Percentiles rank a stretch among this genome's conserved stretches.
These are phyloP conservation scores for Monilinia fructigena DNA, from an alignment of 2,329 filamentous ascomycete species.

Conservation along the genomic window DNA sequence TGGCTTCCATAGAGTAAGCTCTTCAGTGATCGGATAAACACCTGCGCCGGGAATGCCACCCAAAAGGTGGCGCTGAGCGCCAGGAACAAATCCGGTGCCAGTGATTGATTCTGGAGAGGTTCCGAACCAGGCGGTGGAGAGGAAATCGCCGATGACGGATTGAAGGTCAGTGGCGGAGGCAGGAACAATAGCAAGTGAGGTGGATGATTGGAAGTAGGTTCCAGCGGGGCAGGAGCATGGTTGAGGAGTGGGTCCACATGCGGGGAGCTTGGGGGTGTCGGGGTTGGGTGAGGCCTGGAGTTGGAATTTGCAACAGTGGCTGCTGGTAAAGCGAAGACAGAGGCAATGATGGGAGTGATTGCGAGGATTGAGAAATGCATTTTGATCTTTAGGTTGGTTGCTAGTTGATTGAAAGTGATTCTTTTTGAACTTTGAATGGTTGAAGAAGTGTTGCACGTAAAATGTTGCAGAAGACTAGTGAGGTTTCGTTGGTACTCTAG, in stretches of 20 bases:
- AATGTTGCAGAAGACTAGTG: not conserved
- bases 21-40: constrained; percentile 6
- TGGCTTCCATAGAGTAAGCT: not conserved
- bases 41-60: constrained; percentile 8
- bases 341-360: constrained; percentile 2
- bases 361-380: constrained; percentile 19
- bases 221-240: constrained; percentile 9
- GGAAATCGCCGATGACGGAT: constrained; percentile 4
- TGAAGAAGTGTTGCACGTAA: not conserved
- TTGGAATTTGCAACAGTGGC: not conserved
- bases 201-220: constrained; percentile 7
- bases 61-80: not conserved
- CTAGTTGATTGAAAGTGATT: not conserved
- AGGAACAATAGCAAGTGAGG: not conserved
- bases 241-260: constrained; percentile 1
- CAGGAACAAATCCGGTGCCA: not conserved
- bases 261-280: not conserved
- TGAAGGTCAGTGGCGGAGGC: not conserved
- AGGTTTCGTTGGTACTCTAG: not conserved
- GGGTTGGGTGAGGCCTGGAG: not conserved
- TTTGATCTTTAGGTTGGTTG: not conserved
- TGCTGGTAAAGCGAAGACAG: not conserved
- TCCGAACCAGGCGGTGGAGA: constrained; percentile 11
- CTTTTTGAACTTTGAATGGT: not conserved
- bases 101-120: not conserved